phyloP scores from a whole-genome alignment of 768 basidiomycete species.

The Boletellus emodensis region DNA sequence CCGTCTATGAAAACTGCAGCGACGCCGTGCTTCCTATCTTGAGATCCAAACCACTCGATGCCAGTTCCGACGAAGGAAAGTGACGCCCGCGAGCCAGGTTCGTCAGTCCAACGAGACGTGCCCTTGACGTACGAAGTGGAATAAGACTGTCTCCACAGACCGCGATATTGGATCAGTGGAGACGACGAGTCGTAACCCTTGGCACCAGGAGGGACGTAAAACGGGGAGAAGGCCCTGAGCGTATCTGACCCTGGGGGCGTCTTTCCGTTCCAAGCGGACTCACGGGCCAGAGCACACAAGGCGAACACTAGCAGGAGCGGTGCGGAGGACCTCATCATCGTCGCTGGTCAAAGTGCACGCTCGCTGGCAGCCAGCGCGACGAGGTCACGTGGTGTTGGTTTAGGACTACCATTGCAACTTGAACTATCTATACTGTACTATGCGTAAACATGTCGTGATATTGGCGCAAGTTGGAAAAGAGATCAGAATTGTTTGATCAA shows the following conservation, averaged over 20 bases:
- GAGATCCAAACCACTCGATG: slow-evolving; percentile 74
- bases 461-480: slow-evolving; percentile 18
- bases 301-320: slow-evolving; percentile 8
- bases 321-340: slow-evolving; percentile 10
- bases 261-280: slow-evolving; percentile 70
- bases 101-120: slow-evolving; percentile 48
- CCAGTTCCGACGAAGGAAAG: slow-evolving; percentile 71
- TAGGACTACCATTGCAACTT: slow-evolving; percentile 28
- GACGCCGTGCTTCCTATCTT: slow-evolving; percentile 50
- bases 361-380: slow-evolving; percentile 1
- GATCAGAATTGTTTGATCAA: slow-evolving; percentile 25
- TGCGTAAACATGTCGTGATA: slow-evolving; percentile 29
- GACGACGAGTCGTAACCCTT: slow-evolving; percentile 69
- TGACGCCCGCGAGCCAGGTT: slow-evolving; percentile 45
- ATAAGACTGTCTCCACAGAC: slow-evolving; percentile 53
- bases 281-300: slow-evolving; percentile 15
- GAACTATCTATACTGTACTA: slow-evolving; percentile 29
- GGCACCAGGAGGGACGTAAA: slow-evolving; percentile 70
- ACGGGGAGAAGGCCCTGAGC: slow-evolving; percentile 54
- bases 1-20: slow-evolving; percentile 60
- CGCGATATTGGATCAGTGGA: slow-evolving; percentile 59
- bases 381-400: slow-evolving; percentile 24
- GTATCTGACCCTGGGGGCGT: slow-evolving; percentile 44
- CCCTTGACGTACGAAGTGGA: slow-evolving; percentile 49
- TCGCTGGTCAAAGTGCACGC: background rate